A percentile compares a stretch with the other conserved stretches of the same genome.
Evolutionary conservation across 176 grass and related monocot genomes (phyloP).

Genomic region (Juncus effusus): DNA sequence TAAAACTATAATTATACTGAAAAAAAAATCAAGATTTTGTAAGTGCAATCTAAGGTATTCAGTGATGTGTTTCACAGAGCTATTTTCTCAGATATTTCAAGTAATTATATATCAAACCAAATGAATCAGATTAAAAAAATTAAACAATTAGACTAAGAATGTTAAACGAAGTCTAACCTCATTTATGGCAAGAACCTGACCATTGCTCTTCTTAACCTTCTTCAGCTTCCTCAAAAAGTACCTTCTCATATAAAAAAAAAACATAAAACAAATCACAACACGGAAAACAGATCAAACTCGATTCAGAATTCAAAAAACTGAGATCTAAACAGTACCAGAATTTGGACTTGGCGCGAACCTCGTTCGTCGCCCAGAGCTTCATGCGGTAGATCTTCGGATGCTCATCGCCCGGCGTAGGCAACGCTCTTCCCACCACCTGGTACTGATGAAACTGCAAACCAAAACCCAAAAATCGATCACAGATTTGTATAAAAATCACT

Average conservation of each 20-base stretch:
- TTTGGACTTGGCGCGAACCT: conserved; percentile 90
- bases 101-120: background rate
- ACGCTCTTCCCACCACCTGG: conserved; percentile 93
- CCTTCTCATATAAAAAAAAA: conserved; percentile 32
- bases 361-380: conserved; percentile 97
- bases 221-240: conserved; percentile 96
- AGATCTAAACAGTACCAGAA: conserved; percentile 53
- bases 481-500: background rate
- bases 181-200: conserved; percentile 78
- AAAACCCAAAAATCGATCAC: background rate
- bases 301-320: background rate
- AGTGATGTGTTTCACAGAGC: too few relatives aligned
- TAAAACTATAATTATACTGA: too few relatives aligned
- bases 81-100: too few relatives aligned
- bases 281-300: background rate
- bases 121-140: background rate
- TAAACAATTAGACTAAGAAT: background rate
- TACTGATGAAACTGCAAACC: conserved; percentile 86
- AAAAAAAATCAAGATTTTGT: too few relatives aligned
- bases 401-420: conserved; percentile 70
- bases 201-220: conserved; percentile 97
- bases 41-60: too few relatives aligned
- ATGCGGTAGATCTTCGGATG: conserved; percentile 94
- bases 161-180: conserved; percentile 40
- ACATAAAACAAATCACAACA: background rate